Evolutionary conservation across 495 filamentous ascomycete species (phyloP).

Genomic region (Chaetomium fimeti): DNA sequence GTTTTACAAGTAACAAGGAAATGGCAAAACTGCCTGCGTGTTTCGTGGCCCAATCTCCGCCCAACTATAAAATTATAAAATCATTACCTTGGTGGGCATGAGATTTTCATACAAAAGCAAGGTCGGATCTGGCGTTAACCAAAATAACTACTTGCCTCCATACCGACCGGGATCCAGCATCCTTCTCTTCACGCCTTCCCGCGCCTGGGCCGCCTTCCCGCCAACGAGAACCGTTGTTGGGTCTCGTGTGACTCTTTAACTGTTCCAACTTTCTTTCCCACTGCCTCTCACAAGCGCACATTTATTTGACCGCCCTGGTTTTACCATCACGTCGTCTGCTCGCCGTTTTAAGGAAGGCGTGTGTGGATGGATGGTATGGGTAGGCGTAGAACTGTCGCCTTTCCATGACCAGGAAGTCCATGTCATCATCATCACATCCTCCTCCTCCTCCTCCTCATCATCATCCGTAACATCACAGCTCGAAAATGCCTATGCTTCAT

Average conservation of each 20-base stretch:
- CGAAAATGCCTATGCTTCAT: slow-evolving; percentile 61
- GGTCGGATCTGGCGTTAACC: no score
- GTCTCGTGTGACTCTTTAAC: neutral
- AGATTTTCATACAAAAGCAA: no score
- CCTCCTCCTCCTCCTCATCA: no score
- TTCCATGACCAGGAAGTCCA: neutral
- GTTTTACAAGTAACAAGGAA: neutral
- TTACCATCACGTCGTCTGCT: no score
- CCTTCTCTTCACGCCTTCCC: neutral
- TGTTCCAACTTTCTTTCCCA: neutral
- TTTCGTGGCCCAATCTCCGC: neutral
- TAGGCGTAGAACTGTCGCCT: no score
- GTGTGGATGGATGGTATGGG: no score
- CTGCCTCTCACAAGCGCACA: no score
- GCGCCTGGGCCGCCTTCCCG: no score
- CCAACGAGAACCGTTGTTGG: neutral
- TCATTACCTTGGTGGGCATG: no score
- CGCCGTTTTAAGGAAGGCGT: no score
- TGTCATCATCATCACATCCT: neutral
- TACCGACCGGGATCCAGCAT: neutral
- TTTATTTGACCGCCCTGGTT: no score
- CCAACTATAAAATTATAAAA: neutral
- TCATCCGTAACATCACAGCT: neutral
- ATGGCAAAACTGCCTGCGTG: neutral
- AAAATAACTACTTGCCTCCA: no score